These are phyloP conservation scores for Solanum chmielewskii DNA, from an alignment of 257 asterid genomes.

Conservation along the genomic window DNA sequence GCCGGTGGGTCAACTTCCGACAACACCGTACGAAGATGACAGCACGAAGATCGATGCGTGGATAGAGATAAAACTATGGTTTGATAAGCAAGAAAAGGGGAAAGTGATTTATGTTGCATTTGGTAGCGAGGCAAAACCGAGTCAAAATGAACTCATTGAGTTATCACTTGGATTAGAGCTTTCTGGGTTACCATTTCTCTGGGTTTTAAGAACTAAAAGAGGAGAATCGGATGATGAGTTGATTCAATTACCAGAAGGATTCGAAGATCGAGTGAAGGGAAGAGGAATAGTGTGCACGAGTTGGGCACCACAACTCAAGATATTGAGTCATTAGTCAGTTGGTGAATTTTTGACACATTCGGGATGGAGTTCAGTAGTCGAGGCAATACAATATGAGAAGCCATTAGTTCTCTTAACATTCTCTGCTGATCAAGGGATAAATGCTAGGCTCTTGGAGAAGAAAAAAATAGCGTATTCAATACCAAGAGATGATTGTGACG, in stretches of 20 bases:
- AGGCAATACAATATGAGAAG: slow-evolving; percentile 8
- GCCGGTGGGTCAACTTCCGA: not conserved
- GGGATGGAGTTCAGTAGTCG: slow-evolving; percentile 20
- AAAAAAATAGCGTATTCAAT: slow-evolving; percentile 2
- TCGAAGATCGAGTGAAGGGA: slow-evolving; percentile 15
- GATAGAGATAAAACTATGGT: not conserved
- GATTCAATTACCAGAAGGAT: slow-evolving; percentile 4
- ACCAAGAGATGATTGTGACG: slow-evolving; percentile 1
- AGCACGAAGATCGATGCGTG: not conserved
- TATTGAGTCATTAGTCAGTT: slow-evolving; percentile 15
- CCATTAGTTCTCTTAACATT: slow-evolving; percentile 16
- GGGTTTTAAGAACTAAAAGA: slow-evolving; percentile 12
- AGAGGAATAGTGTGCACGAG: slow-evolving; percentile 15
- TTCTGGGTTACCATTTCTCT: slow-evolving; percentile 14
- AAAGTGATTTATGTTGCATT: not conserved
- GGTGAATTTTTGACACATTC: slow-evolving; percentile 32
- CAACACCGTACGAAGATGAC: not conserved
- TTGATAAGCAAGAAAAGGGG: not conserved
- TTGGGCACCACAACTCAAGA: slow-evolving; percentile 23
- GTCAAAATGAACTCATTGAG: slow-evolving; percentile 16
- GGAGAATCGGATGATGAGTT: not conserved
- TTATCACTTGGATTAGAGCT: slow-evolving; percentile 17
- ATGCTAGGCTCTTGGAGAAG: slow-evolving; percentile 17
- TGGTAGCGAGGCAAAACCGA: slow-evolving; percentile 17
- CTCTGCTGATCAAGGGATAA: slow-evolving; percentile 14